Conservation (phyloP, 495 filamentous ascomycete species). For the Massariosphaeria phaeospora region DNA sequence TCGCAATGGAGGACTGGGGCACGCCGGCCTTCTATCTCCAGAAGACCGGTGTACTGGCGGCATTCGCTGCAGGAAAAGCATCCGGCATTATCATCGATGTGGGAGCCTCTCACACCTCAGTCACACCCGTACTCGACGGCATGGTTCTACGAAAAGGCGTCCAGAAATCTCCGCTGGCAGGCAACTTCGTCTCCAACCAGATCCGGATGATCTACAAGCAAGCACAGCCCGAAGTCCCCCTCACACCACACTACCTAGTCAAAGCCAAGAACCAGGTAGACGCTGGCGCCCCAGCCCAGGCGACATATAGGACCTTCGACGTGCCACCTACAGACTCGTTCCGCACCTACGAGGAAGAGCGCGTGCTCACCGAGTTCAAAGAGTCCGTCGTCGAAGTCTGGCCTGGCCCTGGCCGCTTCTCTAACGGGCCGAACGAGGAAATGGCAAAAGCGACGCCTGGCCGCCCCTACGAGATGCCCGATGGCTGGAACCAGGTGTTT, state of each 20-base stretch:
- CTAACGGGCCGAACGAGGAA: conserved; percentile 63
- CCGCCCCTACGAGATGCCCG: conserved; percentile 91
- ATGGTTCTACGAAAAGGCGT: conserved; percentile 84
- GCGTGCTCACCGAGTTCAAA: conserved; percentile 91
- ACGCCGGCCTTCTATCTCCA: conserved; percentile 89
- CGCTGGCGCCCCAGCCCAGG: conserved; percentile 73
- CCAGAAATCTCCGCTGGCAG: conserved; percentile 75
- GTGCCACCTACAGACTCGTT: conserved; percentile 65
- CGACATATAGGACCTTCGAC: conserved; percentile 60
- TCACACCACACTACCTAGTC: conserved; percentile 83
- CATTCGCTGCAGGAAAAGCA: conserved; percentile 87
- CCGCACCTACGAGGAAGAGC: conserved; percentile 80
- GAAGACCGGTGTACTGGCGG: conserved; percentile 58
- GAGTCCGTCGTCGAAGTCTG: conserved; percentile 93
- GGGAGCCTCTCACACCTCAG: conserved; percentile 82
- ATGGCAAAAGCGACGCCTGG: conserved; percentile 58
- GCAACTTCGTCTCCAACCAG: conserved; percentile 83
- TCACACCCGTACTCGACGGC: conserved; percentile 90
- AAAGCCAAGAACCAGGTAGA: conserved; percentile 83
- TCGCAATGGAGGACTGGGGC: conserved; percentile 94
- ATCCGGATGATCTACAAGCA: conserved; percentile 72
- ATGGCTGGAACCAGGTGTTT: conserved; percentile 92
- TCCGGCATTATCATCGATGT: conserved; percentile 89
- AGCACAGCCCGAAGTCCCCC: conserved; percentile 68
- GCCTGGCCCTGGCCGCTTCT: conserved; percentile 71